Evolutionary conservation across 2,329 filamentous ascomycete species (phyloP).

Genomic region (Teratosphaeria zuluensis): DNA sequence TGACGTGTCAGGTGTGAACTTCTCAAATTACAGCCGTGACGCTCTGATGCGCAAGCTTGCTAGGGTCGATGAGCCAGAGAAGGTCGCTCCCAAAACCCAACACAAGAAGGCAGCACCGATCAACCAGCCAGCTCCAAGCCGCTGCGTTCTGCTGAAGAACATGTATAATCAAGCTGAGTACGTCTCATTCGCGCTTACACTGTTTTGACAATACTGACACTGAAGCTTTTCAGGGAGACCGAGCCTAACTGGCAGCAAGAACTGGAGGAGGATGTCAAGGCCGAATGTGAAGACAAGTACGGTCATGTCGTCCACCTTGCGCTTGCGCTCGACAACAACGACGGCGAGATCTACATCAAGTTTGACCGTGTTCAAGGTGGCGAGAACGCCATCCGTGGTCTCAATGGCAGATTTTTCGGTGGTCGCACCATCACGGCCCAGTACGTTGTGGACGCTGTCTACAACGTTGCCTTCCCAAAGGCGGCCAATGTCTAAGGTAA

Average conservation of each 20-base stretch:
- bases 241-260: conserved; percentile 78
- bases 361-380: conserved; percentile 93
- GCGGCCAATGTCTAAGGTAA: conserved; percentile 15
- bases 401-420: conserved; percentile 94
- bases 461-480: conserved; percentile 46
- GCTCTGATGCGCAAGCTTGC: conserved; percentile 98
- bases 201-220: conserved; percentile 7
- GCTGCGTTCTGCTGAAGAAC: conserved; percentile 88
- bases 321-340: conserved; percentile 74
- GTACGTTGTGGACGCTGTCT: conserved; percentile 95
- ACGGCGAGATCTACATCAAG: conserved; percentile 96
- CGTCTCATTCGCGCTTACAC: conserved; percentile 30
- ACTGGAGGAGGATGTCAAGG: conserved; percentile 83
- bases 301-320: conserved; percentile 91
- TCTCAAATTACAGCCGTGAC: conserved; percentile 98
- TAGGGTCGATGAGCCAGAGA: conserved; percentile 78
- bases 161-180: conserved; percentile 92
- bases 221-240: conserved; percentile 56
- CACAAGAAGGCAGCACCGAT: conserved; percentile 55
- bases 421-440: conserved; percentile 86
- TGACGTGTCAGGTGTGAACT: conserved; percentile 95
- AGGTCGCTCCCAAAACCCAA: conserved; percentile 42
- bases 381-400: conserved; percentile 93
- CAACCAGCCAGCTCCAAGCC: conserved; percentile 83
- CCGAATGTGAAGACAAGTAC: conserved; percentile 91